Evolutionary conservation across 495 filamentous ascomycete genomes (phyloP).

Genomic region (Hapsidospora chrysogenum): DNA sequence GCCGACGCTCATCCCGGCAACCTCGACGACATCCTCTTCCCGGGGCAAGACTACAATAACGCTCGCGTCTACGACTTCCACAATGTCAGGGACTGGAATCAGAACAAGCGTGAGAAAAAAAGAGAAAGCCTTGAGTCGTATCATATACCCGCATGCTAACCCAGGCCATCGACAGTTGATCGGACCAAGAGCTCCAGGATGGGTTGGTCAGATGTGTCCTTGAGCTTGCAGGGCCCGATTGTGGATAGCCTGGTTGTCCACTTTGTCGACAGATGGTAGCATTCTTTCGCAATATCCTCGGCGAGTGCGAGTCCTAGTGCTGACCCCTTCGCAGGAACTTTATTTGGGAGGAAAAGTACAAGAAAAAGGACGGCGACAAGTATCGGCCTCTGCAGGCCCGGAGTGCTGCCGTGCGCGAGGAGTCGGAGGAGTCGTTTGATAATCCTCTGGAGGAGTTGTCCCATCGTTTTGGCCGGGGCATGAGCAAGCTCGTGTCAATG

Average conservation of each 20-base stretch:
- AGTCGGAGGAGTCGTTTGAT: constrained; percentile 5
- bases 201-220: constrained; percentile 85
- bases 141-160: too few relatives aligned
- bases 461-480: constrained; percentile 24
- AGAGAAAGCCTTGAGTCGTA: too few relatives aligned
- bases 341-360: constrained; percentile 74
- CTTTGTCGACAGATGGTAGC: constrained; percentile 68
- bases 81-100: constrained; percentile 65
- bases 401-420: constrained; percentile 4
- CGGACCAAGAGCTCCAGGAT: constrained; percentile 67
- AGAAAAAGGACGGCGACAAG: constrained; percentile 40
- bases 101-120: constrained; percentile 63
- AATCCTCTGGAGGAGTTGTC: constrained; percentile 23
- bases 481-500: constrained; percentile 12
- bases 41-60: constrained; percentile 93
- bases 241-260: constrained; percentile 63
- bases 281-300: too few relatives aligned
- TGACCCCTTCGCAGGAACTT: constrained; percentile 41
- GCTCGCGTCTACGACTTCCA: constrained; percentile 76
- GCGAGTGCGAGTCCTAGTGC: too few relatives aligned
- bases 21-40: constrained; percentile 58
- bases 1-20: constrained; percentile 73
- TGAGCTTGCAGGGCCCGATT: constrained; percentile 66
- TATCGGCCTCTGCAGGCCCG: constrained; percentile 33
- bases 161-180: constrained; percentile 45